Evolutionary conservation across 495 filamentous ascomycete species (phyloP).

Genomic region (Podospora sp.): DNA sequence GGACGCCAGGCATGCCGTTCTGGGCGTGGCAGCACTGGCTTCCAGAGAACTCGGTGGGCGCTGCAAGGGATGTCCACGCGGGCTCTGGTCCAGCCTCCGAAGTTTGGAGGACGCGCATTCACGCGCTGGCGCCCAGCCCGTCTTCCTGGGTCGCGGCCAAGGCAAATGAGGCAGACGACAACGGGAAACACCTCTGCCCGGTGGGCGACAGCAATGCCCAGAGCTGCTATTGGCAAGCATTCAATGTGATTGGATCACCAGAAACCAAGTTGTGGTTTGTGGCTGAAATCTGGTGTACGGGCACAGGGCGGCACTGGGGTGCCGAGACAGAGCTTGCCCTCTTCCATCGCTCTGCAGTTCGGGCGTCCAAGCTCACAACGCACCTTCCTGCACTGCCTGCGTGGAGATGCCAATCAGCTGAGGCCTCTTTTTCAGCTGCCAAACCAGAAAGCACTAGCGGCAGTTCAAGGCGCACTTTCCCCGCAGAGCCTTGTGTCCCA

Average conservation of each 20-base stretch:
- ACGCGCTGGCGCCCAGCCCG: neutral
- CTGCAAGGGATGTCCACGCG: neutral
- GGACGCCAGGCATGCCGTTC: neutral
- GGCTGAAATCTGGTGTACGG: neutral
- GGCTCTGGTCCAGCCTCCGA: neutral
- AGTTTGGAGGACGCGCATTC: neutral
- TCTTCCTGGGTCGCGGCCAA: too few species aligned
- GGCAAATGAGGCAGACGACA: too few species aligned
- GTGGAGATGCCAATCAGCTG: neutral
- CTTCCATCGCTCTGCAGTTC: neutral
- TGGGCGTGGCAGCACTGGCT: neutral
- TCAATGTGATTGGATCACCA: neutral
- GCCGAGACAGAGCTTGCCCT: neutral
- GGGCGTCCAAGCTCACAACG: neutral
- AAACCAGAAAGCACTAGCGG: neutral
- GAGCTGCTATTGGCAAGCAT: neutral
- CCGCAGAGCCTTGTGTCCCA: neutral
- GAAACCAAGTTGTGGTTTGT: neutral
- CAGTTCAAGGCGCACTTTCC: neutral
- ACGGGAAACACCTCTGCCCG: too few species aligned
- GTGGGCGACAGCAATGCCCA: too few species aligned
- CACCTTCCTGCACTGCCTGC: neutral
- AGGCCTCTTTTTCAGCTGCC: neutral
- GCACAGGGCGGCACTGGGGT: neutral
- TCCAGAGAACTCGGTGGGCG: neutral